A percentile compares a stretch with the other conserved stretches of the same genome.
phyloP scores from a whole-genome alignment of 257 asterid species.

The Mentha longifolia region DNA sequence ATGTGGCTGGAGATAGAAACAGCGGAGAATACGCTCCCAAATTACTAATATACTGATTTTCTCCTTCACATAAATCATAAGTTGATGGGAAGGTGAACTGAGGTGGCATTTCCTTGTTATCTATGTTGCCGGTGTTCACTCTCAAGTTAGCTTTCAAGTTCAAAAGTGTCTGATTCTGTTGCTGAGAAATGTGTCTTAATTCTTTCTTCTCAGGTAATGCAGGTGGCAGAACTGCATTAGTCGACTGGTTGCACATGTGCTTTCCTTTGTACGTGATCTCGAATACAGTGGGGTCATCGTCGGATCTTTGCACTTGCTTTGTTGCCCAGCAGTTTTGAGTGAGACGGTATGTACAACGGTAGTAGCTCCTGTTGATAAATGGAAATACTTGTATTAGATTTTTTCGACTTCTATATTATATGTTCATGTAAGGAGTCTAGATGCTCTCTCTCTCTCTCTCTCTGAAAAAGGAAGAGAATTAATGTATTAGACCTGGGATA shows the following conservation, averaged over 20 bases:
- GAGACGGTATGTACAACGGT: slow-evolving; percentile 77
- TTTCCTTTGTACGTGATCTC: slow-evolving; percentile 82
- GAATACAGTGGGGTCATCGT: slow-evolving; percentile 71
- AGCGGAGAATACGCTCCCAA: slow-evolving; percentile 49
- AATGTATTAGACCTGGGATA: slow-evolving; percentile 47
- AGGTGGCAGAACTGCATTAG: slow-evolving; percentile 41
- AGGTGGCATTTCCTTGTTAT: slow-evolving; percentile 36
- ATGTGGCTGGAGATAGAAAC: slow-evolving; percentile 45
- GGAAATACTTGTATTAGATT: slow-evolving; percentile 21
- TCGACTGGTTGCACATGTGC: slow-evolving; percentile 57
- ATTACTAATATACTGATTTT: slow-evolving; percentile 37
- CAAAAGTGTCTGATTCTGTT: slow-evolving; percentile 52
- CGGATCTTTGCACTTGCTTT: slow-evolving; percentile 94
- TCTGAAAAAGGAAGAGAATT: too few species aligned
- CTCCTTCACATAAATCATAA: slow-evolving; percentile 42
- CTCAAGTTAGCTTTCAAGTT: slow-evolving; percentile 58
- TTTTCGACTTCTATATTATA: not conserved
- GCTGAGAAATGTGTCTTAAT: slow-evolving; percentile 34
- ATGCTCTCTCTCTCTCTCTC: not conserved
- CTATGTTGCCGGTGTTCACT: slow-evolving; percentile 53
- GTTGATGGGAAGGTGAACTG: slow-evolving; percentile 68
- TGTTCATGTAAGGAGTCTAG: not conserved
- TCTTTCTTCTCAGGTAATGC: slow-evolving; percentile 53
- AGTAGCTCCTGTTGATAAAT: slow-evolving; percentile 74
- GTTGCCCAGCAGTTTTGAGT: slow-evolving; percentile 81